Conservation (phyloP, 345 rosid genomes). For the Eucalyptus sp. region DNA sequence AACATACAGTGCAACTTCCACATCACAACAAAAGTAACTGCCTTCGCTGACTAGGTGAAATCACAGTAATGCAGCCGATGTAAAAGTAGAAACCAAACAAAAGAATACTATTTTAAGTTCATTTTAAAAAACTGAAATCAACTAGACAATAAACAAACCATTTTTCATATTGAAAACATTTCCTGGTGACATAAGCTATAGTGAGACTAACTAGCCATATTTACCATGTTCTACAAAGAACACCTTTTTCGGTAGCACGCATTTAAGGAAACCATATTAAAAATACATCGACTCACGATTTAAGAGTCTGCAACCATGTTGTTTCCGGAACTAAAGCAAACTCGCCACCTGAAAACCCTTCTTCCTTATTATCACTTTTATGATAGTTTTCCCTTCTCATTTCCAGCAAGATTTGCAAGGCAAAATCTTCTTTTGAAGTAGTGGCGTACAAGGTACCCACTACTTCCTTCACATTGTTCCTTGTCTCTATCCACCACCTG, state of each 20-base stretch:
- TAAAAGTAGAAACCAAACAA: not conserved
- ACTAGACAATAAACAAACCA: not conserved
- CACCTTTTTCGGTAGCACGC: not conserved
- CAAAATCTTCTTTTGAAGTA: slow-evolving; percentile 12
- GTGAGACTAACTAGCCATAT: not conserved
- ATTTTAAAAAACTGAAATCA: not conserved
- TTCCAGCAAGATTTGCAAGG: slow-evolving; percentile 30
- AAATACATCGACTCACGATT: slow-evolving; percentile 24
- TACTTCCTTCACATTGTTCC: slow-evolving; percentile 9
- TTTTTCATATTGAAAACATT: not conserved
- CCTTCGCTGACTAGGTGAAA: not conserved
- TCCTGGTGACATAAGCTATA: not conserved
- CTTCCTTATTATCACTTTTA: slow-evolving; percentile 12
- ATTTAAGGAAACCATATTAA: not conserved
- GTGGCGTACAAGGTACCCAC: slow-evolving; percentile 32
- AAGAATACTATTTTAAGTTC: not conserved
- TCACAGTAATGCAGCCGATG: not conserved
- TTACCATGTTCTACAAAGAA: not conserved
- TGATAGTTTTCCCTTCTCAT: slow-evolving; percentile 33
- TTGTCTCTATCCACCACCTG: slow-evolving; percentile 66
- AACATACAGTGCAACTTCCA: not conserved
- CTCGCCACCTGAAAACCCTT: slow-evolving; percentile 24
- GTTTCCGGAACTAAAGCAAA: slow-evolving; percentile 54
- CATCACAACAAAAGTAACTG: not conserved
- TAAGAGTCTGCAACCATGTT: slow-evolving; percentile 49